phyloP scores from a whole-genome alignment of 768 basidiomycete species.

The Lentinula lateritia region DNA sequence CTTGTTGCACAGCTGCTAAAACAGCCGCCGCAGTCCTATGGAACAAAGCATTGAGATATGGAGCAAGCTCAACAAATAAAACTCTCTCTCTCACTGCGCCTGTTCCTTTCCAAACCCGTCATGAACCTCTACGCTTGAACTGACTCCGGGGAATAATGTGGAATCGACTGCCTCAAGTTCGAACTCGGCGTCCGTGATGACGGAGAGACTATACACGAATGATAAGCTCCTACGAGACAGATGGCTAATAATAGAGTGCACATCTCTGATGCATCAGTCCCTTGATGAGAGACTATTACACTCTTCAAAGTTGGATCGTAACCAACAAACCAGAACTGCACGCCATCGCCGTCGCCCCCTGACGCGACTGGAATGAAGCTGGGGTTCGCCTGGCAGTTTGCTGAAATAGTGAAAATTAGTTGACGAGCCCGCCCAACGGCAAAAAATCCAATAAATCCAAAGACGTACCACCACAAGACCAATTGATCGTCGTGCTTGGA shows the following conservation, averaged over 20 bases:
- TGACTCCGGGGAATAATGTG: constrained; percentile 40
- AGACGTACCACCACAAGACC: constrained; percentile 36
- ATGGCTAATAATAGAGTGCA: constrained; percentile 4
- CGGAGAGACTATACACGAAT: constrained; percentile 22
- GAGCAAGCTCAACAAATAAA: neutral
- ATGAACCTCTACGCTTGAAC: constrained; percentile 33
- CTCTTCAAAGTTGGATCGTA: constrained; percentile 21
- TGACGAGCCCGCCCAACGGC: neutral
- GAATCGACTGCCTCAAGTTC: constrained; percentile 25
- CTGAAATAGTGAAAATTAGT: constrained; percentile 17
- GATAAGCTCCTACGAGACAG: neutral
- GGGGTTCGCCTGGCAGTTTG: constrained; percentile 40
- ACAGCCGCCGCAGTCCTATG: constrained; percentile 33
- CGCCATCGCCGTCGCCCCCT: constrained; percentile 37
- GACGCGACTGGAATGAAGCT: constrained; percentile 42
- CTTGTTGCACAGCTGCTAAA: constrained; percentile 31
- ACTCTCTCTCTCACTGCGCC: constrained; percentile 27
- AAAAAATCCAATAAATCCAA: neutral
- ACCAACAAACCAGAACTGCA: constrained; percentile 45
- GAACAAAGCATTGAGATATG: neutral
- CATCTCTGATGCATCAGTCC: constrained; percentile 21
- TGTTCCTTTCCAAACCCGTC: constrained; percentile 39
- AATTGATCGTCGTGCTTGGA: constrained; percentile 25
- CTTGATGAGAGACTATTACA: constrained; percentile 16
- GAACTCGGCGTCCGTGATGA: constrained; percentile 33